Evolutionary conservation across 106 monocot species (phyloP), one percentile per base, ranked within the genome.

Genomic region (Acorus gramineus): DNA sequence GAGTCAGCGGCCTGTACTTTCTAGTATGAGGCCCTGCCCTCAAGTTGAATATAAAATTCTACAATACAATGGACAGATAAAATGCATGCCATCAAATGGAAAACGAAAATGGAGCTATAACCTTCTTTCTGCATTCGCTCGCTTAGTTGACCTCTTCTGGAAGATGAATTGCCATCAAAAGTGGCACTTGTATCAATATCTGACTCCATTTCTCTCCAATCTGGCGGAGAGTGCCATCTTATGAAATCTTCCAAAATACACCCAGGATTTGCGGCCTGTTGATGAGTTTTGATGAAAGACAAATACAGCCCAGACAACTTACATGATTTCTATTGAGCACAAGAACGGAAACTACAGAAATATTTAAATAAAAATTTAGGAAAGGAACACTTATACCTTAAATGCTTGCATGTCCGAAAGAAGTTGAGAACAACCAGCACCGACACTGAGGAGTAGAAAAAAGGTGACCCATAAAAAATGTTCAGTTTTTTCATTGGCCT

Each of bases 401-500:
- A 93, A 93, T 61, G 93, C 85, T 72, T 93, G 93, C 93, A 93
- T 93, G 70, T 93, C 93, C 50, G 93, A 93, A 52, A 93, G 85
- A 11, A 93, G 80, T 66, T 89, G 93, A 70, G 85, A 89, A 69
- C 89, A 89, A 49, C 93, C 93, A 62, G 76, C 85, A 76, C 93
- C 93, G 69, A 89, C 67, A 78, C 93, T 93, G 83, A 72, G 13
- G 48, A 61, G 62, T 69, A 57, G 58, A 81, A 74, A 49, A 49
- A 28, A 28, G 28, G 28, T 28, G 28, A 28, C 28, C 28, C 28
- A 28, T 28, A 28, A 28, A 28, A 28, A 28, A 28, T 28, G 28
- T 28, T 28, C 1, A 28, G 28, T 28, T 28, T 28, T 28, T 28
- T 28, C 28, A 28, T 28, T 28, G 28, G 28, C 28, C 28, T 28